phyloP scores from a whole-genome alignment of 495 filamentous ascomycete genomes.

The Xylaria scruposa region DNA sequence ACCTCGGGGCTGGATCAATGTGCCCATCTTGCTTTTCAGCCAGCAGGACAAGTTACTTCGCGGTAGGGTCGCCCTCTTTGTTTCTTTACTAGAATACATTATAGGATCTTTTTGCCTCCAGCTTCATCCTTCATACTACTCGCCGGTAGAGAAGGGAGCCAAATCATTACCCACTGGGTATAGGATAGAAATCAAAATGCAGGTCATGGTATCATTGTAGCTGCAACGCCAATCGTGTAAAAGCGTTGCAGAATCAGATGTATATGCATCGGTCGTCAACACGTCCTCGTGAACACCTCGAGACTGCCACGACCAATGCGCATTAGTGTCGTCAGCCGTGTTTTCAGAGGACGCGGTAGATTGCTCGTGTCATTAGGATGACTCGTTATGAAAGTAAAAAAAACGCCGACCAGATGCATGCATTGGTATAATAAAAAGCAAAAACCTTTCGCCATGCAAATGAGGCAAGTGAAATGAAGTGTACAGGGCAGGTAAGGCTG shows the following conservation, averaged over 20 bases:
- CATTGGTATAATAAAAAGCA: conserved; percentile 48
- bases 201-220: conserved; percentile 49
- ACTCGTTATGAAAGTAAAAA: conserved; percentile 45
- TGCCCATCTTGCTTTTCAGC: conserved; percentile 32
- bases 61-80: conserved; percentile 41
- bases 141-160: conserved; percentile 38
- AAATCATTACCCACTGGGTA: conserved; percentile 36
- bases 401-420: conserved; percentile 54
- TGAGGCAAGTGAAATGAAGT: conserved; percentile 39
- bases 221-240: conserved; percentile 40
- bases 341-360: conserved; percentile 44
- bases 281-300: not conserved
- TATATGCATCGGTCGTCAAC: conserved; percentile 7
- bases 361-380: conserved; percentile 34
- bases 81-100: conserved; percentile 45
- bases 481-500: conserved; percentile 49
- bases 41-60: conserved; percentile 9
- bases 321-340: conserved; percentile 4
- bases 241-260: conserved; percentile 26
- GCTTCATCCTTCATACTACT: conserved; percentile 20
- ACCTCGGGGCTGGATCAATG: not conserved
- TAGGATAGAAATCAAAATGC: conserved; percentile 41
- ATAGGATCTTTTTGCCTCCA: conserved; percentile 22
- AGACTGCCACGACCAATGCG: conserved; percentile 3
- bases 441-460: conserved; percentile 45